Base-by-base conservation (phyloP, 225 moss, liverwort and hornwort species). In the Thuidium tamariscinum region DNA sequence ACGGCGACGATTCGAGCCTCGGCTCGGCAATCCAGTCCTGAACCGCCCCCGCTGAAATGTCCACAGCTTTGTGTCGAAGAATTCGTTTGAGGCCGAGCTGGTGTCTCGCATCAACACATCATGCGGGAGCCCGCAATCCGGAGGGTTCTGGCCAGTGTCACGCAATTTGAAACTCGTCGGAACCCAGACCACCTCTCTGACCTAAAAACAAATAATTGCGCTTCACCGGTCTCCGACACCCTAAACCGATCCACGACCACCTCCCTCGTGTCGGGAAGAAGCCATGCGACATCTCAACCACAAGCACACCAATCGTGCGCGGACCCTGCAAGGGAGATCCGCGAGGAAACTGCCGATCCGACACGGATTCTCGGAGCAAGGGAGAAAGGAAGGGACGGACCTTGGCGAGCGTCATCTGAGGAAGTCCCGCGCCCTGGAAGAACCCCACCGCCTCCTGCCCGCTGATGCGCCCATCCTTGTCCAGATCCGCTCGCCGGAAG, bases 381-480 rank as follows among this genome's bases (percentile, higher is more conserved):
- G 62, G 44, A 82, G 46, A 82, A 9, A 32, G 72, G 8, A 79
- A 75, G 52, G 63, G 62, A 80, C 87, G 34, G 70, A 98, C 98
- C 98, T 97, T 99, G 71, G 98, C 98, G 68, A 99, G 90, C 54
- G 96, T 97, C 83, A 95, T 89, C 95, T 99, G 97, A 77, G 98
- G 96, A 51, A 99, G 94, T 36, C 92, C 94, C 74, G 98, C 93
- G 81, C 97, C 98, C 89, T 97, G 98, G 81, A 99, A 99, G 87
- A 99, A 99, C 46, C 91, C 88, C 68, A 97, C 98, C 71, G 98
- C 98, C 88, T 99, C 98, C 81, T 88, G 89, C 76, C 98, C 98
- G 71, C 98, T 99, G 91, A 99, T 92, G 79, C 94, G 94, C 19
- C 98, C 98, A 96, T 99, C 98, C 87, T 93, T 93, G 88, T 99